Conservation (phyloP, 1,139 yeast species). For the Yamadazyma trypodendri region DNA sequence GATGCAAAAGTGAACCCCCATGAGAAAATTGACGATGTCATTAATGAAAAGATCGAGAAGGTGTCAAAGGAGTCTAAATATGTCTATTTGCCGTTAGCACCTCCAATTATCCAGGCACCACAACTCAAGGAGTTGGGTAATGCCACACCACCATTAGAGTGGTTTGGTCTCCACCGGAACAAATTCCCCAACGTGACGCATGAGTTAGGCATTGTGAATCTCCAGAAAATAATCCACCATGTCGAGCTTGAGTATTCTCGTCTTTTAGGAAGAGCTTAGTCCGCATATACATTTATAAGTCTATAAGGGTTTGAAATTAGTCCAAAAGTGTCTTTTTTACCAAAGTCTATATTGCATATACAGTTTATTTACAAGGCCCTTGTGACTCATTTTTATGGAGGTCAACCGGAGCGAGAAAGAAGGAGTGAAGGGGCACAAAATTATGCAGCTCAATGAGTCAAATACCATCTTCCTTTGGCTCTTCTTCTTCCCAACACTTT, state of each 20-base stretch:
- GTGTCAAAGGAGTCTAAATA: conserved; percentile 63
- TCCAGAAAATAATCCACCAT: conserved; percentile 72
- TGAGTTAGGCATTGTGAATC: conserved; percentile 67
- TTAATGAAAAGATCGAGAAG: conserved; percentile 60
- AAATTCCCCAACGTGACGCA: conserved; percentile 86
- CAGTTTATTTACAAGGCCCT: not conserved
- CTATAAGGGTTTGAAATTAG: no score
- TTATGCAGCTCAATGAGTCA: conserved; percentile 59
- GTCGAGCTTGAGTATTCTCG: conserved; percentile 53
- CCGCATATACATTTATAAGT: no score
- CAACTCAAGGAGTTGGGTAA: conserved; percentile 87
- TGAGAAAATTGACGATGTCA: conserved; percentile 41
- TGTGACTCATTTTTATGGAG: no score
- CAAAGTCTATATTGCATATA: conserved; percentile 1
- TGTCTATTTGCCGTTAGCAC: conserved; percentile 61
- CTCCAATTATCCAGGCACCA: conserved; percentile 86
- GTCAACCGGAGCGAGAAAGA: no score
- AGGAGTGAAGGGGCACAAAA: no score
- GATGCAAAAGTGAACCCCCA: conserved; percentile 19
- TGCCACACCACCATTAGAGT: conserved; percentile 96
- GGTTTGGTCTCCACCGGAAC: conserved; percentile 92
- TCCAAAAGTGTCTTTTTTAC: conserved; percentile 35
- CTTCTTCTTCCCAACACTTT: conserved; percentile 75
- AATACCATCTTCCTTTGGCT: conserved; percentile 92
- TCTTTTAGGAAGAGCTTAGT: conserved; percentile 41